Percentiles rank a stretch among this genome's conserved stretches.
Conservation (phyloP, 1,139 yeast genomes). For the Entelexis sorbosivorans region DNA sequence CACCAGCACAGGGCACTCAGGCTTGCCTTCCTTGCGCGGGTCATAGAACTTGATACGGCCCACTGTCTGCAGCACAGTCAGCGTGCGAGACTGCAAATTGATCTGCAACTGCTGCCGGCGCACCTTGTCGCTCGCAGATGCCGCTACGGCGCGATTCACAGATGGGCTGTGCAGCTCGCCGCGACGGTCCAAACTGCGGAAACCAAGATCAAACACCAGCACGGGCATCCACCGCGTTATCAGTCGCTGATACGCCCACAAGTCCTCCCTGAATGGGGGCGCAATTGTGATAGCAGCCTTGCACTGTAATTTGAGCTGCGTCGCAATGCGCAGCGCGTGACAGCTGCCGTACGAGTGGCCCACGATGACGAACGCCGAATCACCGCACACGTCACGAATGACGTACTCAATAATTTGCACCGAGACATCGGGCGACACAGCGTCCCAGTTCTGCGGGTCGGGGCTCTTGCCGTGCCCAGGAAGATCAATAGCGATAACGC, state of each 20-base stretch:
- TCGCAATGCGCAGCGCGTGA: slow-evolving; percentile 41
- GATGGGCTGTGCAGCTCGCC: slow-evolving; percentile 54
- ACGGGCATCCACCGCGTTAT: slow-evolving; percentile 35
- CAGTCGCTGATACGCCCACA: slow-evolving; percentile 30
- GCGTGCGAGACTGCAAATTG: slow-evolving; percentile 56
- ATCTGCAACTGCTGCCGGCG: slow-evolving; percentile 54
- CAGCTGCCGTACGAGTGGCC: slow-evolving; percentile 74
- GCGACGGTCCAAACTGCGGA: slow-evolving; percentile 49
- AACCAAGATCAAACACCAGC: slow-evolving; percentile 39
- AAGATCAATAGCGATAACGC: slow-evolving; percentile 51
- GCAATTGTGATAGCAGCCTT: slow-evolving; percentile 34
- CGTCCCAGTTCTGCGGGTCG: slow-evolving; percentile 6
- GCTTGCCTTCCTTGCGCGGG: slow-evolving; percentile 35
- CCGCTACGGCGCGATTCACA: slow-evolving; percentile 43
- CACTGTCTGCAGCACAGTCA: slow-evolving; percentile 44
- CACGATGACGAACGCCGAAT: slow-evolving; percentile 39
- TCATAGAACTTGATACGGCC: slow-evolving; percentile 39
- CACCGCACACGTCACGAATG: not conserved
- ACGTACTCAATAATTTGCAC: slow-evolving; percentile 1
- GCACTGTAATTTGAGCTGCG: slow-evolving; percentile 32
- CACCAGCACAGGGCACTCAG: slow-evolving; percentile 36
- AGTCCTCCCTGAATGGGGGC: slow-evolving; percentile 36
- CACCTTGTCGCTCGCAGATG: slow-evolving; percentile 26
- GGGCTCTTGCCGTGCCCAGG: slow-evolving; percentile 60
- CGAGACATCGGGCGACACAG: not conserved